Evolutionary conservation across 2,329 filamentous ascomycete species (phyloP).

Genomic region (Penicillium sp.): DNA sequence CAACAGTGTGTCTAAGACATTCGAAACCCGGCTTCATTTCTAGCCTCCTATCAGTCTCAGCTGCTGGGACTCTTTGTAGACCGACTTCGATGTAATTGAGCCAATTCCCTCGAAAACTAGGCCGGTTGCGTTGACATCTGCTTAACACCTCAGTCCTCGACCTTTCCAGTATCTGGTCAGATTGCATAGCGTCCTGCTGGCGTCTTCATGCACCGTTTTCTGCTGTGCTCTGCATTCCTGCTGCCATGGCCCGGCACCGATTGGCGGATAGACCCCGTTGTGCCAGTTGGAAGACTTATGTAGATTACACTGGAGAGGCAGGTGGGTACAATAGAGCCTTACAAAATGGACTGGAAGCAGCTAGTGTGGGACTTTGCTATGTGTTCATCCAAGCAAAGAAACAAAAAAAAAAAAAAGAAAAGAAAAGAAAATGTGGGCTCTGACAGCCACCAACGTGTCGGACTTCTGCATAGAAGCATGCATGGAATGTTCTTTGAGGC

Average conservation of each 20-base stretch:
- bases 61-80: constrained; percentile 3
- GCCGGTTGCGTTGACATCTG: background rate
- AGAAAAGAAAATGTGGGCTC: constrained; percentile 6
- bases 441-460: constrained; percentile 22
- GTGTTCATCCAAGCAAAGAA: background rate
- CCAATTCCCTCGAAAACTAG: constrained; percentile 3
- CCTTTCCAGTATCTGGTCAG: background rate
- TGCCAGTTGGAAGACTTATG: constrained; percentile 5
- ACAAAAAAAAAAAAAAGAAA: constrained; percentile 1
- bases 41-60: constrained; percentile 9
- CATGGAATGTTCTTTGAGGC: constrained; percentile 33
- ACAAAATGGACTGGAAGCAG: constrained; percentile 14
- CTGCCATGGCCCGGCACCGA: constrained; percentile 1
- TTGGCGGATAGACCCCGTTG: constrained; percentile 3
- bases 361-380: constrained; percentile 6
- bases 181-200: constrained; percentile 9
- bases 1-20: constrained; percentile 24
- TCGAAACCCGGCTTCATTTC: constrained; percentile 14
- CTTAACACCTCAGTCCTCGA: constrained; percentile 4
- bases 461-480: constrained; percentile 34
- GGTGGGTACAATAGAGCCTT: constrained; percentile 16
- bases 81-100: constrained; percentile 4
- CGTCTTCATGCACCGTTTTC: constrained; percentile 10
- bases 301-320: constrained; percentile 4
- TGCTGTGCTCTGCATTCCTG: constrained; percentile 9